Evolutionary conservation across 441 rosid genomes (phyloP), one percentile per base, ranked within the genome.

Genomic region (Populus hybrid): DNA sequence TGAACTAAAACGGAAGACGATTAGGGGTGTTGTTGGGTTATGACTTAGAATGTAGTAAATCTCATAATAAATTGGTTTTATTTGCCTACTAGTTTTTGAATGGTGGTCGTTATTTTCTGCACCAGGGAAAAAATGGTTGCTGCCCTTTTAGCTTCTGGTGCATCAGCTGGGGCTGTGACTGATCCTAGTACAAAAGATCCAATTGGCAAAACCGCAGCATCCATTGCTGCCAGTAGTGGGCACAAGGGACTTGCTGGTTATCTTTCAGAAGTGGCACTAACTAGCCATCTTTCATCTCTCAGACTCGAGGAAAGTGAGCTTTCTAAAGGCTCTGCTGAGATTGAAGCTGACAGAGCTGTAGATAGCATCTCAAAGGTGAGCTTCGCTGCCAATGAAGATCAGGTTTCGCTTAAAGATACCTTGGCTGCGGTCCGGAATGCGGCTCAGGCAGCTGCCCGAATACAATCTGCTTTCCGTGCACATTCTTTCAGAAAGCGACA

Each of bases 181-280:
- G 99, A 96, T 90, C 98, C 99, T 73, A 90, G 36, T 73, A 67
- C 86, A 70, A 87, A 86, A 83, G 97, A 94, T 82, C 97, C 91
- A 30, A 80, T 50, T 28, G 98, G 99, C 24, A 88, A 82, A 87
- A 90, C 94, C 2, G 88, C 99, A 14, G 97, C 98, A 74, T 91
- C 83, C 38, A 86, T 94, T 81, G 98, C 98, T 76, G 94, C 94
- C 63, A 74, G 83, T 26, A 75, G 76, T 80, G 98, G 99, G 70
- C 91, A 91, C 78, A 87, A 90, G 85, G 99, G 99, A 82, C 95
- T 94, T 73, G 98, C 98, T 6, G 98, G 98, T 83, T 96, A 94
- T 83, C 92, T 96, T 68, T 96, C 98, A 14, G 99, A 96, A 85
- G 83, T 88, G 74, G 92, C 98, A 69, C 87, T 96, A 67, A 94